A percentile compares a stretch with the other conserved stretches of the same genome.
phyloP scores from a whole-genome alignment of 108 stramenopile species.

The Aurantiochytrium sp. region DNA sequence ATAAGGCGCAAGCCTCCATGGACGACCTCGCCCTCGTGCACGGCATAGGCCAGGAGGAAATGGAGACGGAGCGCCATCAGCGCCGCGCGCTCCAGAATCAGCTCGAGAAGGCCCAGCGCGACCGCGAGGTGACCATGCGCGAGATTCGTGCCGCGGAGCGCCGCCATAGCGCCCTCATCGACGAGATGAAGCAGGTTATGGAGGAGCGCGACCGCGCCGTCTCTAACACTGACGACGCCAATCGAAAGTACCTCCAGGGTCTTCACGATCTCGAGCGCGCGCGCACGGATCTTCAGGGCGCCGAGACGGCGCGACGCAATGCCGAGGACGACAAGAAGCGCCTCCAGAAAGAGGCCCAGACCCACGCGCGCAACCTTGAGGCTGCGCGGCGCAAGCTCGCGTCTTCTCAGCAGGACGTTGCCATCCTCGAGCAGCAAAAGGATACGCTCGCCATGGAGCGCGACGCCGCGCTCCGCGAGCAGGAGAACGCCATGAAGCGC shows the following conservation, averaged over 20 bases:
- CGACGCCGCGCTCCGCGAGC: conserved; percentile 20
- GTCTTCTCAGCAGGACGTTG: not conserved
- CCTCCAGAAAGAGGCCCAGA: not conserved
- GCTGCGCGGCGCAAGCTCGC: not conserved
- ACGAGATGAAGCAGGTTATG: conserved; percentile 31
- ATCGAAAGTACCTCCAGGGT: conserved; percentile 1
- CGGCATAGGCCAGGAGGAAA: conserved; percentile 23
- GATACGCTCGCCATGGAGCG: not conserved
- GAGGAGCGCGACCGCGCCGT: conserved; percentile 23
- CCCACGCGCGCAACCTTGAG: not conserved
- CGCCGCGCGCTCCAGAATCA: not conserved
- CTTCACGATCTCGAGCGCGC: not conserved
- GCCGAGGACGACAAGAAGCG: not conserved
- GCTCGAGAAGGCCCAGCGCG: conserved; percentile 15
- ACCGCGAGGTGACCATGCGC: conserved; percentile 20
- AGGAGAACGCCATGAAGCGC: conserved; percentile 15
- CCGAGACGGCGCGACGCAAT: not conserved
- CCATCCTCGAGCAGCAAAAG: conserved; percentile 8
- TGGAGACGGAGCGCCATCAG: conserved; percentile 18
- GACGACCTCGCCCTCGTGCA: not conserved
- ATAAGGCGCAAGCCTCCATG: not conserved
- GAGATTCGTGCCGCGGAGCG: not conserved
- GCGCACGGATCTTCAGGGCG: not conserved
- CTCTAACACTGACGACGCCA: not conserved
- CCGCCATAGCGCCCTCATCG: conserved; percentile 1